phyloP scores from a whole-genome alignment of 2,329 filamentous ascomycete genomes.

The Sporothrix humicola region DNA sequence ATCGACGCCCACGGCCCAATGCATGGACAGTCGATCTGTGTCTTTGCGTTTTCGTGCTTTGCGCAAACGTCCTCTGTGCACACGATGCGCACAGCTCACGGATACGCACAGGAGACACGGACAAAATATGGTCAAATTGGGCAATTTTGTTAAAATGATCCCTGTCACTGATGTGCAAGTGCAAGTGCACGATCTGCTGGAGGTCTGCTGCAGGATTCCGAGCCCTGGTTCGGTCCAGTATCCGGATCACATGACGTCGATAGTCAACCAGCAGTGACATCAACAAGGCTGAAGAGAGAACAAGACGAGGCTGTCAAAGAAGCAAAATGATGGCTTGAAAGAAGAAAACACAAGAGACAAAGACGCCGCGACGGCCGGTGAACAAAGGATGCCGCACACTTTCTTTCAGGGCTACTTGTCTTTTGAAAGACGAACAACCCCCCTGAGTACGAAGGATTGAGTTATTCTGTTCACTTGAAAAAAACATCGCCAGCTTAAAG shows the following conservation, averaged over 20 bases:
- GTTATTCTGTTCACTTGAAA: too few relatives aligned
- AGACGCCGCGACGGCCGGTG: not conserved
- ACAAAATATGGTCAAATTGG: too few relatives aligned
- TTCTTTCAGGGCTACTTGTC: too few relatives aligned
- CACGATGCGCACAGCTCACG: not conserved
- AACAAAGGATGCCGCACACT: not conserved
- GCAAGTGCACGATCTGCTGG: constrained; percentile 9
- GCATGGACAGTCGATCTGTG: not conserved
- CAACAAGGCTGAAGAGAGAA: not conserved
- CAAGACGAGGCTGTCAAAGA: not conserved
- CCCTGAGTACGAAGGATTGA: too few relatives aligned
- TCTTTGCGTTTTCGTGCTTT: not conserved
- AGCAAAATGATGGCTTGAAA: too few relatives aligned
- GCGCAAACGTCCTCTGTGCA: not conserved
- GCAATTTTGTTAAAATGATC: not conserved
- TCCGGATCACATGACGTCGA: constrained; percentile 8
- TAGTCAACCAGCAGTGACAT: not conserved
- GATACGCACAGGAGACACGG: not conserved
- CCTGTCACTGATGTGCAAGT: not conserved
- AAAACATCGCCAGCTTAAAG: too few relatives aligned
- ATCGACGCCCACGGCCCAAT: not conserved
- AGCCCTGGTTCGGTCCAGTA: not conserved
- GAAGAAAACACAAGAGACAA: not conserved
- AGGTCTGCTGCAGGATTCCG: not conserved
- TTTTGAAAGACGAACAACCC: too few relatives aligned